Conservation (phyloP, 768 basidiomycete genomes). For the Russula ochroleuca region DNA sequence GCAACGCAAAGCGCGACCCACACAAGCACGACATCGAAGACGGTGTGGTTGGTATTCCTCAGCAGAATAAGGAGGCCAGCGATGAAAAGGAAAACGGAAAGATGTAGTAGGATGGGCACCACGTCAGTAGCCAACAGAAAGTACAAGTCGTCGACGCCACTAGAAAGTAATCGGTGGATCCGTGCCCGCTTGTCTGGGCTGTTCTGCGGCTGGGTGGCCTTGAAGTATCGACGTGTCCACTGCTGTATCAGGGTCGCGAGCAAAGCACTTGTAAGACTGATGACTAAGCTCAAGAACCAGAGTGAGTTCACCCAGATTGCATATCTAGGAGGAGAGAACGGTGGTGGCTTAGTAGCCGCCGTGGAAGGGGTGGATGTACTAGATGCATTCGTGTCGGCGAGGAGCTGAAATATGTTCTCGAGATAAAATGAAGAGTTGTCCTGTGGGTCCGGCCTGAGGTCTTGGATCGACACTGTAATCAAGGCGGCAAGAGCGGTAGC, state of each 20-base stretch:
- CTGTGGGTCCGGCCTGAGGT: background rate
- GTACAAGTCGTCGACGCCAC: background rate
- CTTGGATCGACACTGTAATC: background rate
- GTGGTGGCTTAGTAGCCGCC: background rate
- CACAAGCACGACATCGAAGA: background rate
- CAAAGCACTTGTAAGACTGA: background rate
- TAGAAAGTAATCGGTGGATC: background rate
- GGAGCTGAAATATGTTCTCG: background rate
- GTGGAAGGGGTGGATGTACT: background rate
- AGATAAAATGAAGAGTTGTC: background rate
- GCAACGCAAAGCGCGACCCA: background rate
- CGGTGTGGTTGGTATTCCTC: background rate
- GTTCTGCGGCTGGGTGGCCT: background rate
- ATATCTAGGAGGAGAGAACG: background rate
- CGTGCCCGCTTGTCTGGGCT: background rate
- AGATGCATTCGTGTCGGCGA: background rate
- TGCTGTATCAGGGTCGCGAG: background rate
- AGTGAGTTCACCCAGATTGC: background rate
- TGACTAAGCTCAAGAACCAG: constrained; percentile 4
- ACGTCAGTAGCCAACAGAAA: background rate
- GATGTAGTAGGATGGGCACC: constrained; percentile 3
- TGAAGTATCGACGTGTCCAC: background rate
- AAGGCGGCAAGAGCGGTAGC: background rate
- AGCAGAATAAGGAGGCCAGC: background rate
- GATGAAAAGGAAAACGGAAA: constrained; percentile 10